Conservation (phyloP, 192 early-diverging fungal genomes). For the Jimgerdemannia flammicorona region DNA sequence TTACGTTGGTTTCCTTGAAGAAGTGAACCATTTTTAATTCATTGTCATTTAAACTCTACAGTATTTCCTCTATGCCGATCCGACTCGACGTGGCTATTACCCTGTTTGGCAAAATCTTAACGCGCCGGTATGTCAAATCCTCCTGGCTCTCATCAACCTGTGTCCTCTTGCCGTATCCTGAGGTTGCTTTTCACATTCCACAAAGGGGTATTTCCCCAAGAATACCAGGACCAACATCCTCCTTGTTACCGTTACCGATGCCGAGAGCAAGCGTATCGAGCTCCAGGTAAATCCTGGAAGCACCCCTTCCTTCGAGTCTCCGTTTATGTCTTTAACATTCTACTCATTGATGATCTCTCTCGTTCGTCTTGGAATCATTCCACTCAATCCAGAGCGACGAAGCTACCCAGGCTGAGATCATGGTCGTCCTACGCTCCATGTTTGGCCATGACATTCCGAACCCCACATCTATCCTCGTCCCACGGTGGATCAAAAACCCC, state of each 20-base stretch:
- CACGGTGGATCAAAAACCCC: conserved; percentile 33
- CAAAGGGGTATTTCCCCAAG: conserved; percentile 22
- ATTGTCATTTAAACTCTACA: neutral
- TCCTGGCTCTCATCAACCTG: too few relatives aligned
- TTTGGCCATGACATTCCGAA: conserved; percentile 21
- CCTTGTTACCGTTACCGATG: conserved; percentile 28
- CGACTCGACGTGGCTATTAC: conserved; percentile 20
- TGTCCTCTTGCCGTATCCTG: too few relatives aligned
- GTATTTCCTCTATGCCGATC: conserved; percentile 29
- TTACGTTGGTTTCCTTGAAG: too few relatives aligned
- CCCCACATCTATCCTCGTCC: conserved; percentile 27
- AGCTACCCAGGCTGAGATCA: conserved; percentile 22
- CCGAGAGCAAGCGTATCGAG: conserved; percentile 19
- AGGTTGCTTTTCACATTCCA: too few relatives aligned
- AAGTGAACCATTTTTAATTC: too few relatives aligned
- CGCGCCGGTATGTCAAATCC: neutral
- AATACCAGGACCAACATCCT: conserved; percentile 21
- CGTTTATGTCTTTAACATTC: neutral
- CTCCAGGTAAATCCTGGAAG: neutral
- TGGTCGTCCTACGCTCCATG: conserved; percentile 25
- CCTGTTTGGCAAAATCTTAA: conserved; percentile 26
- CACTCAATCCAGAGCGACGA: conserved; percentile 10
- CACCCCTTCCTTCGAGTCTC: too few relatives aligned
- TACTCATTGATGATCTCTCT: too few relatives aligned
- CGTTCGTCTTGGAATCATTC: too few relatives aligned